Evolutionary conservation across 352 stramenopile genomes (phyloP).

Genomic region (Phytopythium delawarense): DNA sequence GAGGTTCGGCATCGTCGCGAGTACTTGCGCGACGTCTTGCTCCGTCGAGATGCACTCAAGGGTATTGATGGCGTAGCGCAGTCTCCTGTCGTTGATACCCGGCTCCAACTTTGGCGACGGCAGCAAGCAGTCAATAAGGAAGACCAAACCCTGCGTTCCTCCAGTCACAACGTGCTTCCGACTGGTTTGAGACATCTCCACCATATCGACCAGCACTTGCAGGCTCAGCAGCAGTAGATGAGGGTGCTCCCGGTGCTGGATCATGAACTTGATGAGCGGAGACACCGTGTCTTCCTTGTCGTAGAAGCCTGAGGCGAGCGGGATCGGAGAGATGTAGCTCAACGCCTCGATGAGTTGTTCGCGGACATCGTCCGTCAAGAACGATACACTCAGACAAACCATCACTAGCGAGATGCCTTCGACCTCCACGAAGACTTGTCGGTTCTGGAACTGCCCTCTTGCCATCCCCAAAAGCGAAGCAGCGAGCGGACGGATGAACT

Average conservation of each 20-base stretch:
- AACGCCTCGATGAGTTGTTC: conserved; percentile 21
- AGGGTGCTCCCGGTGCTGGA: conserved; percentile 7
- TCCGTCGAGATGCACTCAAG: conserved; percentile 60
- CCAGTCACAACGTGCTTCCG: conserved; percentile 30
- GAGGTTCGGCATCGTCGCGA: conserved; percentile 27
- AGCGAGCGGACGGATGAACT: conserved; percentile 13
- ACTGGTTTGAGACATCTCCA: conserved; percentile 43
- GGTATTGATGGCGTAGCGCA: conserved; percentile 32
- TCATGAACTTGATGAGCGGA: conserved; percentile 44
- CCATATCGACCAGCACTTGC: conserved; percentile 44
- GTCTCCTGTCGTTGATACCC: conserved; percentile 7
- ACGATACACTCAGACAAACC: conserved; percentile 14
- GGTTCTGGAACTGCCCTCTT: conserved; percentile 14
- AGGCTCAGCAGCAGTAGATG: conserved; percentile 37
- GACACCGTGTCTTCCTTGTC: conserved; percentile 40
- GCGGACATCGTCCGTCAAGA: conserved; percentile 19
- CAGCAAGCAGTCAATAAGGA: conserved; percentile 6
- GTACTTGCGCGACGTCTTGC: conserved; percentile 24
- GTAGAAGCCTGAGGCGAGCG: conserved; percentile 20
- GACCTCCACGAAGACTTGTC: conserved; percentile 19
- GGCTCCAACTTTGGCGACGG: neutral
- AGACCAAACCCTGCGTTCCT: conserved; percentile 6
- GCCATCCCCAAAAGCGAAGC: conserved; percentile 10
- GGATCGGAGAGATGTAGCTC: conserved; percentile 21
- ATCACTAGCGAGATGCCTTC: conserved; percentile 44